A percentile compares a stretch with the other conserved stretches of the same genome.
These are phyloP conservation scores for Neonectria punicea DNA, from an alignment of 2,329 filamentous ascomycete species.

Conservation along the genomic window DNA sequence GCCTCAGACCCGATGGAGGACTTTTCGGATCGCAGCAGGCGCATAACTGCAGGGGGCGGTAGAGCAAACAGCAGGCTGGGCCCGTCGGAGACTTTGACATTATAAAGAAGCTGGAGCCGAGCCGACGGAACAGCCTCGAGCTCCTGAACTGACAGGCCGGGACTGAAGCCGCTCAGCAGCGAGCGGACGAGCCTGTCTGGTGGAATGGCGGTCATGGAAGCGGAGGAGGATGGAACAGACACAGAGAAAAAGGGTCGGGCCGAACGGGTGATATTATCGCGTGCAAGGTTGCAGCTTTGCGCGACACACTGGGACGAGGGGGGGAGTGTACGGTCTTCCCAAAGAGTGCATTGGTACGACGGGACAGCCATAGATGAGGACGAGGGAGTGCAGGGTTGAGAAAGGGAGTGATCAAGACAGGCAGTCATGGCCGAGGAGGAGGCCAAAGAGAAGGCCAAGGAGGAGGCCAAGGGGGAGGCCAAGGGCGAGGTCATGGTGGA, in stretches of 20 bases:
- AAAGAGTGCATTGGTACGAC: constrained; percentile 44
- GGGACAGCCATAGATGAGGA: constrained; percentile 36
- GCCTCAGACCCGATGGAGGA: constrained; percentile 57
- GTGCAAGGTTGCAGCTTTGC: constrained; percentile 42
- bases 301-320: constrained; percentile 38
- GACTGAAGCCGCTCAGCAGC: constrained; percentile 38
- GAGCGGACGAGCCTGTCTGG: constrained; percentile 41
- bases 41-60: constrained; percentile 54
- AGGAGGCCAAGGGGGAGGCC: background rate
- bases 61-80: constrained; percentile 55
- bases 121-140: constrained; percentile 48
- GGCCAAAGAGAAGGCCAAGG: background rate
- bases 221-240: constrained; percentile 32
- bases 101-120: constrained; percentile 55
- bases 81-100: constrained; percentile 55
- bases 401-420: background rate
- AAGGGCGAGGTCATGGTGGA: background rate
- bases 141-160: constrained; percentile 38
- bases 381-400: background rate
- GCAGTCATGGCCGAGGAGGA: constrained; percentile 7
- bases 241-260: constrained; percentile 39
- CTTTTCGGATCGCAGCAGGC: constrained; percentile 60
- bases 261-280: constrained; percentile 40
- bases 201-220: constrained; percentile 37
- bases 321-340: constrained; percentile 40